Evolutionary conservation across 768 basidiomycete genomes (phyloP).

Genomic region (Boletus rubroflammeus): DNA sequence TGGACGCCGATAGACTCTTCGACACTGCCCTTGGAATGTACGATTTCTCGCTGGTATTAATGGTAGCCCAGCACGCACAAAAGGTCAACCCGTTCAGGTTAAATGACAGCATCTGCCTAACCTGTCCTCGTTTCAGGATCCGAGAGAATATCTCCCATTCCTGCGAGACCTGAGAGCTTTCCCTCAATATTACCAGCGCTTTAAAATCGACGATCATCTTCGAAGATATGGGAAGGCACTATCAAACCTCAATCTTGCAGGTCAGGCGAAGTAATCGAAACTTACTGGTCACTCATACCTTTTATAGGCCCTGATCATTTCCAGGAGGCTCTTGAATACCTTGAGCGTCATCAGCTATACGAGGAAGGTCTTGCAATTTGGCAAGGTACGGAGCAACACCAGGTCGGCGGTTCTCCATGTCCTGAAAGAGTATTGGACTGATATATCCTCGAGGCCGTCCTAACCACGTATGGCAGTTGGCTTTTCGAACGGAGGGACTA

Average conservation of each 20-base stretch:
- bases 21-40: constrained; percentile 98
- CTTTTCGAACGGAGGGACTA: constrained; percentile 84
- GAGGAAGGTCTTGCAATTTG: constrained; percentile 72
- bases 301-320: constrained; percentile 62
- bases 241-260: constrained; percentile 67
- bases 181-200: constrained; percentile 79
- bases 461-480: constrained; percentile 81
- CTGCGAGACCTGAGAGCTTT: constrained; percentile 76
- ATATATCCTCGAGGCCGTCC: constrained; percentile 47
- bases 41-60: constrained; percentile 90
- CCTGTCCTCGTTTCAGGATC: constrained; percentile 61
- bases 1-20: constrained; percentile 87
- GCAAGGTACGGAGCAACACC: constrained; percentile 58
- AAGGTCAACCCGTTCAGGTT: constrained; percentile 56
- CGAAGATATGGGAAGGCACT: constrained; percentile 74
- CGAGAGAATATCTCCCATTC: constrained; percentile 96
- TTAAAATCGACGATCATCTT: constrained; percentile 91
- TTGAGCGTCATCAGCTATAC: constrained; percentile 75
- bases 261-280: constrained; percentile 34
- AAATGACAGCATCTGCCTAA: not conserved
- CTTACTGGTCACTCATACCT: constrained; percentile 3
- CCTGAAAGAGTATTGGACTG: constrained; percentile 1
- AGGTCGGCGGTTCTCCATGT: constrained; percentile 39
- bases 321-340: constrained; percentile 74
- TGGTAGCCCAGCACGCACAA: constrained; percentile 96